These are phyloP conservation scores for Irpex sp. DNA, from an alignment of 1,284 basidiomycete species.

Conservation along the genomic window DNA sequence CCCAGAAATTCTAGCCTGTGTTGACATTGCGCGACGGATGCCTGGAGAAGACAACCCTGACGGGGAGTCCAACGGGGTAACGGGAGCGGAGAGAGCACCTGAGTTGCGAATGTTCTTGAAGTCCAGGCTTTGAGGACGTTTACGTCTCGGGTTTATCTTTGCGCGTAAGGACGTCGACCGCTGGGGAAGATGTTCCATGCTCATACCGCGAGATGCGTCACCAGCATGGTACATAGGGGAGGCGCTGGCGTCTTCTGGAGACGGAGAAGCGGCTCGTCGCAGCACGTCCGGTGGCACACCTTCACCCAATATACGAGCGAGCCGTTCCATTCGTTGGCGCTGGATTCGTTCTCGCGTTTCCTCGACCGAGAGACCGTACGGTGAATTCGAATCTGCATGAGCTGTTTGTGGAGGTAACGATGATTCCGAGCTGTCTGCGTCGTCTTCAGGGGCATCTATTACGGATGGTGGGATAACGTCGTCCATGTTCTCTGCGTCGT, in stretches of 20 bases:
- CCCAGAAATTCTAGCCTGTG: not conserved
- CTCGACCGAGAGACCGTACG: constrained; percentile 12
- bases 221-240: constrained; percentile 3
- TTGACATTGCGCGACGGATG: not conserved
- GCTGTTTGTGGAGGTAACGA: too few relatives aligned
- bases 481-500: not conserved
- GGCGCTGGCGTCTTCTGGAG: constrained; percentile 10
- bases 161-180: constrained; percentile 20
- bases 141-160: not conserved
- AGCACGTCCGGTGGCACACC: constrained; percentile 36
- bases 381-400: constrained; percentile 15
- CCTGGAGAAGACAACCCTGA: constrained; percentile 1
- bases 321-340: constrained; percentile 35
- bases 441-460: not conserved
- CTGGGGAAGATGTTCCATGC: constrained; percentile 9
- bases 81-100: not conserved
- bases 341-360: constrained; percentile 24
- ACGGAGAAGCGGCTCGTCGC: constrained; percentile 22
- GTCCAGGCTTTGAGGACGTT: constrained; percentile 6
- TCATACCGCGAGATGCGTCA: not conserved
- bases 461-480: not conserved
- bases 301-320: constrained; percentile 38
- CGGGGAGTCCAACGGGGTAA: not conserved
- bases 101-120: constrained; percentile 12
- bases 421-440: not conserved